Percentiles rank a stretch among this genome's conserved stretches.
These are phyloP conservation scores for Colletotrichum spaethianum DNA, from an alignment of 2,329 filamentous ascomycete species.

Conservation along the genomic window DNA sequence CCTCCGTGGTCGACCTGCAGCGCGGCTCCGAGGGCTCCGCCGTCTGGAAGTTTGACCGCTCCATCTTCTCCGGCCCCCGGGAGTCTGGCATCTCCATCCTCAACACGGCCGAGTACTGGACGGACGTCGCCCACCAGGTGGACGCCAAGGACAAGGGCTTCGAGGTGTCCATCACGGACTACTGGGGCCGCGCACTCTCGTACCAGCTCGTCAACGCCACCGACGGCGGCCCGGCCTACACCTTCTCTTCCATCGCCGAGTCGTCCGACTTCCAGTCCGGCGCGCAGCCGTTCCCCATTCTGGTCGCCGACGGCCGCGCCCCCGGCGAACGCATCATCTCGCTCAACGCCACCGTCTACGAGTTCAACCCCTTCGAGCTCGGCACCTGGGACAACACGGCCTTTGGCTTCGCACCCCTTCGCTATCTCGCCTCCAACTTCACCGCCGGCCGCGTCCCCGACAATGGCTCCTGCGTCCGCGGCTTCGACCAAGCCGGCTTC, in stretches of 20 bases:
- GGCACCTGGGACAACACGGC: conserved; percentile 74
- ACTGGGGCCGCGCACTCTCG: conserved; percentile 88
- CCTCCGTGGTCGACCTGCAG: conserved; percentile 72
- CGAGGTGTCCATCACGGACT: conserved; percentile 83
- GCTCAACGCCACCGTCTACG: conserved; percentile 73
- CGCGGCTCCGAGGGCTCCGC: conserved; percentile 53
- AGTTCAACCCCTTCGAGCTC: conserved; percentile 77
- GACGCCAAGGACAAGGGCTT: conserved; percentile 57
- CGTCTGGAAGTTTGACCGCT: conserved; percentile 59
- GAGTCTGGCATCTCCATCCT: conserved; percentile 51
- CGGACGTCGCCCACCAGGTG: conserved; percentile 53
- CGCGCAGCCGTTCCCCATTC: conserved; percentile 63
- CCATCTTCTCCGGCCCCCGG: conserved; percentile 57
- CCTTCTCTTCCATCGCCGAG: conserved; percentile 79
- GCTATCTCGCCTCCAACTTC: conserved; percentile 73
- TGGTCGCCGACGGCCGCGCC: conserved; percentile 63
- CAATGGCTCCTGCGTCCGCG: conserved; percentile 64
- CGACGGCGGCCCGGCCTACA: conserved; percentile 82
- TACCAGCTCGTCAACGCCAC: conserved; percentile 87
- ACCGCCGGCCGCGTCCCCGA: conserved; percentile 61
- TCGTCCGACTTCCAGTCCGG: conserved; percentile 57
- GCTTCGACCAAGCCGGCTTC: conserved; percentile 85
- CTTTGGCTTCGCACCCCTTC: conserved; percentile 71
- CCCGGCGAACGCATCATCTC: conserved; percentile 60
- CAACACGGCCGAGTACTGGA: conserved; percentile 53